Base-by-base conservation (phyloP, 2,329 filamentous ascomycete genomes). In the Pezicula radicicola region DNA sequence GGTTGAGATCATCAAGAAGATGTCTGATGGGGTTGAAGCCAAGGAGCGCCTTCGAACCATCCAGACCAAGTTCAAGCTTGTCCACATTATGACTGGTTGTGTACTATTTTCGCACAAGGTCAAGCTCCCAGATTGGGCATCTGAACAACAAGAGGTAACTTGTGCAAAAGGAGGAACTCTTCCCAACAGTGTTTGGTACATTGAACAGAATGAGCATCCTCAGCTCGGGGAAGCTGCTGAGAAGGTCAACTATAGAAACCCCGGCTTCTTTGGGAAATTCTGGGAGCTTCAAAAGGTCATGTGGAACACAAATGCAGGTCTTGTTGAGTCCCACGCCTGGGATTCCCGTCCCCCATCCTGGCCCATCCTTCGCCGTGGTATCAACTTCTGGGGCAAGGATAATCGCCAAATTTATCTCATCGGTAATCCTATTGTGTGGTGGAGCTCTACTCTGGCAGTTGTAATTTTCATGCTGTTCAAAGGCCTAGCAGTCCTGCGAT, bases 351-450 rank as follows among this genome's bases (percentile, higher is more conserved):
- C 94, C 30, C 83, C 85, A 33, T 93, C 91, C 6, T 99, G 94
- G 94, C 94, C 94, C 19, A 82, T 95, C 52, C 83, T 99, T 48
- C 84, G 84, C 60, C 90, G 94, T 56, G 94, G 94, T 64, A 99
- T 99, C 79, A 99, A 99, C 77, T 99, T 99, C 79, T 99, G 94
- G 94, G 91, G 93, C 60, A 91, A 88, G 65, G 81, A 97, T 65
- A 81, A 96, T 70, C 90, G 91, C 55, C 94, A 99, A 70, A 91
- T 99, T 62, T 99, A 99, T 71, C 85, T 99, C 18, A 86, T 97
- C 51, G 94, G 94, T 50, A 97, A 99, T 71, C 92, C 92, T 2
- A 72, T 97, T 52, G 87, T 97, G 61, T 99, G 94, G 94, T 97
- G 89, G 87, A 85, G 84, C 30, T 91, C 91, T 6, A 93, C 89